Conservation (phyloP, 345 rosid species). For the Capsella bursapastoris region DNA sequence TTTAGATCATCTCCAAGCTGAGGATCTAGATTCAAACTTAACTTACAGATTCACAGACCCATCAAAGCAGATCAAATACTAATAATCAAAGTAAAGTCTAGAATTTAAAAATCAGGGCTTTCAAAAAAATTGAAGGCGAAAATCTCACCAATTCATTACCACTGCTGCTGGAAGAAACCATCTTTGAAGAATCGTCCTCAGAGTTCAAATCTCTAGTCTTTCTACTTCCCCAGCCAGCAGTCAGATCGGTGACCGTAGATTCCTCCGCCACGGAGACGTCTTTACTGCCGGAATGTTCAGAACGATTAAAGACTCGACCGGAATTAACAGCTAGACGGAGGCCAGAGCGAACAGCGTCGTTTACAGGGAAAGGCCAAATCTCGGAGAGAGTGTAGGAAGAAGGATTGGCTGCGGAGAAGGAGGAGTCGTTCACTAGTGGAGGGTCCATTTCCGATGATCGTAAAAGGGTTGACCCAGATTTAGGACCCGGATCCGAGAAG, state of each 20-base stretch:
- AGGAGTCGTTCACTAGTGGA: slow-evolving; percentile 72
- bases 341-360: slow-evolving; percentile 60
- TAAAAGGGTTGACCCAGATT: slow-evolving; percentile 30
- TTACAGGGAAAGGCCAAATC: slow-evolving; percentile 82
- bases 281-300: slow-evolving; percentile 52
- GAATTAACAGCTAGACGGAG: slow-evolving; percentile 58
- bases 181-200: slow-evolving; percentile 72
- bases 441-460: slow-evolving; percentile 69
- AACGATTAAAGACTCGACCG: slow-evolving; percentile 29
- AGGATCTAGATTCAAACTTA: slow-evolving; percentile 33
- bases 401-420: slow-evolving; percentile 85
- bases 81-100: too few species aligned
- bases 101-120: background rate
- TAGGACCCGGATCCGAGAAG: slow-evolving; percentile 52
- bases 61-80: background rate
- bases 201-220: slow-evolving; percentile 75
- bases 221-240: slow-evolving; percentile 64
- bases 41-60: slow-evolving; percentile 23
- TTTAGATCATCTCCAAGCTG: slow-evolving; percentile 7
- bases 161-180: slow-evolving; percentile 79
- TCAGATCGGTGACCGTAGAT: slow-evolving; percentile 80
- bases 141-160: slow-evolving; percentile 73
- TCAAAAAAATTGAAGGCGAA: background rate
- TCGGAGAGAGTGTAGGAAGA: slow-evolving; percentile 80
- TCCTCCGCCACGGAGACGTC: slow-evolving; percentile 71